Evolutionary conservation across 345 rosid genomes (phyloP).

Genomic region (Bretschneidera sinensis): DNA sequence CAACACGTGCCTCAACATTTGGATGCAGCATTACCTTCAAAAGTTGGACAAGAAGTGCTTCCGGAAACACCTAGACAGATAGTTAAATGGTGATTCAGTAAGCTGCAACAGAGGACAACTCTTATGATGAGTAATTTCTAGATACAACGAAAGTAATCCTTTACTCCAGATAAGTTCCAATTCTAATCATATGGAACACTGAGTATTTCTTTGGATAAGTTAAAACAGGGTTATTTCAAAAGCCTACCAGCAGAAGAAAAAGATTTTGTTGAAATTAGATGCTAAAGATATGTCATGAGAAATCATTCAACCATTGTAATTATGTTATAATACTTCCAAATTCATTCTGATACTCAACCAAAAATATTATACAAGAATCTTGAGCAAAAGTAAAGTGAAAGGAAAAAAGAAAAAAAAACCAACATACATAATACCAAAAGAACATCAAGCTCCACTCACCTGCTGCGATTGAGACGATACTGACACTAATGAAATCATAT

Average conservation of each 20-base stretch:
- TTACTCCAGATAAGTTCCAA: too few species aligned
- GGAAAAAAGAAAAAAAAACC: background rate
- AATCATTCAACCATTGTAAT: too few species aligned
- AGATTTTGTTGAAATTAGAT: too few species aligned
- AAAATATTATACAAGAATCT: background rate
- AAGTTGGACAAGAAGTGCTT: constrained; percentile 71
- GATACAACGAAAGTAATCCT: too few species aligned
- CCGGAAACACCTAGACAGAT: constrained; percentile 66
- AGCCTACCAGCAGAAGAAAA: too few species aligned
- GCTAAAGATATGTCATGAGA: too few species aligned
- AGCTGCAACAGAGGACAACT: constrained; percentile 6
- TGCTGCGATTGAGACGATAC: constrained; percentile 51
- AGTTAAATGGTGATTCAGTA: background rate
- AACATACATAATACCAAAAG: background rate
- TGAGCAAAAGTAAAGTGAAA: background rate
- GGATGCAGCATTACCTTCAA: constrained; percentile 86
- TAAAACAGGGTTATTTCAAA: too few species aligned
- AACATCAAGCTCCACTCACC: constrained; percentile 33
- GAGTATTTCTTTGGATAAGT: too few species aligned
- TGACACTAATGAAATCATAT: constrained; percentile 60
- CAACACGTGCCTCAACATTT: constrained; percentile 74
- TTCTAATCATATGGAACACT: too few species aligned
- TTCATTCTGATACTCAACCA: background rate
- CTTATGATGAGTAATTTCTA: too few species aligned
- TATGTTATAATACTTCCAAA: background rate